phyloP scores from a whole-genome alignment of 768 basidiomycete species.

The Floccularia luteovirens region DNA sequence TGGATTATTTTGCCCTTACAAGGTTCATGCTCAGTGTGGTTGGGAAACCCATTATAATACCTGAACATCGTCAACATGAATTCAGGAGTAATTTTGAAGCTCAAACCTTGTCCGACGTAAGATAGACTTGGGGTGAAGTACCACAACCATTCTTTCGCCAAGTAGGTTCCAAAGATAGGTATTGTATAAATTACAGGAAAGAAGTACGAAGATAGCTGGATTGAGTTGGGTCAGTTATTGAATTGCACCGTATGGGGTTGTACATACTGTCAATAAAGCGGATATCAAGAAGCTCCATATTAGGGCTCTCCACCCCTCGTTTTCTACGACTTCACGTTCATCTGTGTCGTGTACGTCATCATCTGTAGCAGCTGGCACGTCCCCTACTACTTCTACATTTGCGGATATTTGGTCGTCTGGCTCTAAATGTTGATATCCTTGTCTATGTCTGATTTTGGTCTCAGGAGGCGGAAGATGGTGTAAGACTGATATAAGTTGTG shows the following conservation, averaged over 20 bases:
- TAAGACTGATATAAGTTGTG: constrained; percentile 87
- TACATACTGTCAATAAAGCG: constrained; percentile 64
- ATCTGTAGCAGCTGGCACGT: constrained; percentile 11
- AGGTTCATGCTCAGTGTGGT: constrained; percentile 92
- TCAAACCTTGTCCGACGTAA: constrained; percentile 84
- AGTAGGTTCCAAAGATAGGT: constrained; percentile 75
- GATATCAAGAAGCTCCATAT: constrained; percentile 75
- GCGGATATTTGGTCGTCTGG: too few species aligned
- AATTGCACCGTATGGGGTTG: background rate
- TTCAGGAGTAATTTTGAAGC: constrained; percentile 2
- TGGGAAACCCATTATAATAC: constrained; percentile 97
- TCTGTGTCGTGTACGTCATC: constrained; percentile 12
- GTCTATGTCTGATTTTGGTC: constrained; percentile 42
- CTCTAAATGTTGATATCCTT: constrained; percentile 50
- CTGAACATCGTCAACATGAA: constrained; percentile 23
- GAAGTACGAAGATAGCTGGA: constrained; percentile 78
- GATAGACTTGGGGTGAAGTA: constrained; percentile 87
- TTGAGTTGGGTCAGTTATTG: constrained; percentile 5
- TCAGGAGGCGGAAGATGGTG: constrained; percentile 70
- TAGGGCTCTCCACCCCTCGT: constrained; percentile 73
- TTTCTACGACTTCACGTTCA: constrained; percentile 45
- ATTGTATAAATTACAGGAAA: constrained; percentile 86
- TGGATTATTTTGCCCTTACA: constrained; percentile 28
- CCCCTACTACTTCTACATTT: constrained; percentile 28
- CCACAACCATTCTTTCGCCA: constrained; percentile 90